Conservation (phyloP, 768 basidiomycete genomes). For the Ramaria sp. region DNA sequence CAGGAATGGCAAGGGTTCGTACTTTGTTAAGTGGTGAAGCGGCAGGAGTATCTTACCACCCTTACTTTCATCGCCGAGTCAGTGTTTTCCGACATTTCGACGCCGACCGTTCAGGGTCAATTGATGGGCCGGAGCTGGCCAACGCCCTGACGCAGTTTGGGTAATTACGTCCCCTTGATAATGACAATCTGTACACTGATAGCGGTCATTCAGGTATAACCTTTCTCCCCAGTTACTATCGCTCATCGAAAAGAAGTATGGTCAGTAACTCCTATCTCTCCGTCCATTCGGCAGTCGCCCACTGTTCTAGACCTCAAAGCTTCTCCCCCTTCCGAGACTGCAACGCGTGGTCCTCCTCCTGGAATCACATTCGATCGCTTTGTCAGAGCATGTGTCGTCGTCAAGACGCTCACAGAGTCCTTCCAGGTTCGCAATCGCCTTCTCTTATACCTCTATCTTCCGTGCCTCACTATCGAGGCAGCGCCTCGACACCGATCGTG, state of each 20-base stretch:
- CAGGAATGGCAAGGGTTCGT: slow-evolving; percentile 57
- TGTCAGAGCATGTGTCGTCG: slow-evolving; percentile 74
- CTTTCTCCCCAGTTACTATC: slow-evolving; percentile 54
- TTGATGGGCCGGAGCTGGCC: slow-evolving; percentile 57
- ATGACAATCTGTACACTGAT: neutral
- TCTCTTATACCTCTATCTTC: neutral
- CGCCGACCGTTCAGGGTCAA: slow-evolving; percentile 70
- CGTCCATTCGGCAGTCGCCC: slow-evolving; percentile 2
- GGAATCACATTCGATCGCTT: slow-evolving; percentile 83
- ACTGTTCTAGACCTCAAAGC: slow-evolving; percentile 44
- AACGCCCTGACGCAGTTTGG: slow-evolving; percentile 70
- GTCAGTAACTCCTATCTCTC: slow-evolving; percentile 29
- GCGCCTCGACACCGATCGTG: slow-evolving; percentile 48
- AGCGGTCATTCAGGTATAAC: slow-evolving; percentile 35
- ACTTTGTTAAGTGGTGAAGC: neutral
- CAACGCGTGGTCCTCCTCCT: slow-evolving; percentile 23
- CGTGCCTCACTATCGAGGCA: neutral
- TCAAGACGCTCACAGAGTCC: slow-evolving; percentile 66
- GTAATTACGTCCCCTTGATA: slow-evolving; percentile 19
- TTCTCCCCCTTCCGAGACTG: slow-evolving; percentile 21
- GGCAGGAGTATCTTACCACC: neutral
- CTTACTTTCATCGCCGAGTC: neutral
- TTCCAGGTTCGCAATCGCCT: slow-evolving; percentile 30
- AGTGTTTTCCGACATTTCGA: slow-evolving; percentile 77
- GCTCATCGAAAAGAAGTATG: slow-evolving; percentile 71